Percentiles rank a stretch among this genome's conserved stretches.
phyloP scores from a whole-genome alignment of 2,329 filamentous ascomycete species.

The Volutella citrinella region DNA sequence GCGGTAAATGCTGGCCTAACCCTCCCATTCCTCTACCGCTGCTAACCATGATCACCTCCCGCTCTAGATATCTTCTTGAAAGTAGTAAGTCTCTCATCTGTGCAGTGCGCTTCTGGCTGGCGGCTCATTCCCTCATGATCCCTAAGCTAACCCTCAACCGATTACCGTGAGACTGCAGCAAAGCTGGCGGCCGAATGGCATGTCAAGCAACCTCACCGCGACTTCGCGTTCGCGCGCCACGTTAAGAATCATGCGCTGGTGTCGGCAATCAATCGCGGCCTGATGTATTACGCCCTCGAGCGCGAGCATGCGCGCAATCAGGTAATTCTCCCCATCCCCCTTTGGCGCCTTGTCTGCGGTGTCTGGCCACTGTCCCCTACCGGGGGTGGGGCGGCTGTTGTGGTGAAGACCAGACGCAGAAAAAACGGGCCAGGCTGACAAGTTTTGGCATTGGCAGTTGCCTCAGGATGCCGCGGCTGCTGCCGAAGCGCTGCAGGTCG shows the following conservation, averaged over 20 bases:
- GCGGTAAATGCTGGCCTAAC: constrained; percentile 55
- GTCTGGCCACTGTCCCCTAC: constrained; percentile 9
- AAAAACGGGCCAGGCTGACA: constrained; percentile 23
- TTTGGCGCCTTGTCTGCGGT: constrained; percentile 7
- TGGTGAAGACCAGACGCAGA: constrained; percentile 15
- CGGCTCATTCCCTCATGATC: no score
- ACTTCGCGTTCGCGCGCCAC: constrained; percentile 62
- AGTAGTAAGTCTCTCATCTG: constrained; percentile 59
- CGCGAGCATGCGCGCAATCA: constrained; percentile 49
- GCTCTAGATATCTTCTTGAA: constrained; percentile 56
- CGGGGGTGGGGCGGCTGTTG: constrained; percentile 11
- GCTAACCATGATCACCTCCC: constrained; percentile 19
- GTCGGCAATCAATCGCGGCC: constrained; percentile 60
- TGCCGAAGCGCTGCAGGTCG: constrained; percentile 45
- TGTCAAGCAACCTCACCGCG: constrained; percentile 57
- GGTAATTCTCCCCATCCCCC: constrained; percentile 35
- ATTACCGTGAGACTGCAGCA: constrained; percentile 65
- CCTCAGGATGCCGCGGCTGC: constrained; percentile 45
- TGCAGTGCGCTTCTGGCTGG: no score
- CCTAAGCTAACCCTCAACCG: constrained; percentile 43
- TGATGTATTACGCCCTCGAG: constrained; percentile 59
- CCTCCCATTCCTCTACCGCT: constrained; percentile 21
- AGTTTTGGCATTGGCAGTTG: constrained; percentile 39
- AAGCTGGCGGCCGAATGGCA: constrained; percentile 69
- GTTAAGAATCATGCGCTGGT: constrained; percentile 64